Percentiles rank a stretch among this genome's conserved stretches.
These are phyloP conservation scores for Isabelozyma gotoi DNA, from an alignment of 805 yeast species.

Conservation along the genomic window DNA sequence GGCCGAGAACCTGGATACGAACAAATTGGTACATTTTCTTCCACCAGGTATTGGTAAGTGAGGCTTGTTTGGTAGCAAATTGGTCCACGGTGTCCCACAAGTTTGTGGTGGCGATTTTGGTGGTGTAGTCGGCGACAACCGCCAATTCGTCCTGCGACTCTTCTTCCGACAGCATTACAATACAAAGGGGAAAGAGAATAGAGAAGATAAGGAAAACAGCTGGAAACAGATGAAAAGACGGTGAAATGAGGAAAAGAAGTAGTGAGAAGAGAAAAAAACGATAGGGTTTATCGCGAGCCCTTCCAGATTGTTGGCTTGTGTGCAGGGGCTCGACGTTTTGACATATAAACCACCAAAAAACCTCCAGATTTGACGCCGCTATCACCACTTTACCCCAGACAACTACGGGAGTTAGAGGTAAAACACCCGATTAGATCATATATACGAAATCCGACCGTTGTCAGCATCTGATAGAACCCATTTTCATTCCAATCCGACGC, in stretches of 20 bases:
- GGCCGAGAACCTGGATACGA: conserved; percentile 19
- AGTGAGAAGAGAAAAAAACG: not conserved
- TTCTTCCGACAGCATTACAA: conserved; percentile 11
- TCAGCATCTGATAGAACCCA: not conserved
- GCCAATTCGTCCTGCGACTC: conserved; percentile 12
- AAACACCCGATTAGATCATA: too few species aligned
- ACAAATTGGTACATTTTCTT: conserved; percentile 26
- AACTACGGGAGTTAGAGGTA: not conserved
- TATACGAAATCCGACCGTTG: not conserved
- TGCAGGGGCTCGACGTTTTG: not conserved
- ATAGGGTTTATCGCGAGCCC: not conserved
- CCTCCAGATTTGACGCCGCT: too few species aligned
- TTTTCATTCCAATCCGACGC: not conserved
- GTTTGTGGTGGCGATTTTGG: conserved; percentile 2
- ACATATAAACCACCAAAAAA: not conserved
- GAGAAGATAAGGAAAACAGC: too few species aligned
- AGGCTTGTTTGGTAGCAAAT: conserved; percentile 6
- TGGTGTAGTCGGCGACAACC: conserved; percentile 3
- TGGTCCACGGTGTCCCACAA: not conserved
- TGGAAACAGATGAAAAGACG: too few species aligned
- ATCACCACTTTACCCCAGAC: too few species aligned
- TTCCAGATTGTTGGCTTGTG: not conserved
- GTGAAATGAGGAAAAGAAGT: too few species aligned
- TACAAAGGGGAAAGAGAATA: too few species aligned
- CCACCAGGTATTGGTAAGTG: conserved; percentile 16